Percentiles rank a stretch among this genome's conserved stretches.
These are phyloP conservation scores for Coniferiporia sulphurascens DNA, from an alignment of 1,284 basidiomycete genomes.

Conservation along the genomic window DNA sequence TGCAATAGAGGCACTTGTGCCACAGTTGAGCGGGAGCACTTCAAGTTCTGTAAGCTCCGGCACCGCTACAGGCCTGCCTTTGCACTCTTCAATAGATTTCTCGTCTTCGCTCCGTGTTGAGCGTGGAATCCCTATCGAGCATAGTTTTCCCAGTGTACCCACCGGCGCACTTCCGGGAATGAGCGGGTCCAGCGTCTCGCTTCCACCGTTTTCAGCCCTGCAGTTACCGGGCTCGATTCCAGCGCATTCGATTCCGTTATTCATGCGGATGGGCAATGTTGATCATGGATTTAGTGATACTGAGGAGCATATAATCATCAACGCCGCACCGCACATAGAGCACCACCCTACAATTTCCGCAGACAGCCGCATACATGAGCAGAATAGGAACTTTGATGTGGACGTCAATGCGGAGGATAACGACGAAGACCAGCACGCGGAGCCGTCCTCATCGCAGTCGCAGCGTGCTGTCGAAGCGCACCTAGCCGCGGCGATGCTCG, in stretches of 20 bases:
- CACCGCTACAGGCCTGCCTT: neutral
- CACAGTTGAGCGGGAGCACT: neutral
- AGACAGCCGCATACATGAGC: neutral
- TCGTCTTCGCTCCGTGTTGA: neutral
- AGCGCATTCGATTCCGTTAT: neutral
- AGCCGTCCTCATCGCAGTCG: constrained; percentile 15
- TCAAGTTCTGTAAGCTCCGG: neutral
- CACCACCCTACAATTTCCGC: neutral
- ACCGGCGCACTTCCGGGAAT: neutral
- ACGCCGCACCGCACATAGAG: neutral
- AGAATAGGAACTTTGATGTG: neutral
- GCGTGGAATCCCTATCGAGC: neutral
- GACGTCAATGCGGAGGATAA: neutral
- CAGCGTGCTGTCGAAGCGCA: constrained; percentile 4
- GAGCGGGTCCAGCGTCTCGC: neutral
- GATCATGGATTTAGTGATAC: neutral
- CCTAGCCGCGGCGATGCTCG: neutral
- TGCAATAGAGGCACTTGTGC: neutral
- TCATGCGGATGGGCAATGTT: neutral
- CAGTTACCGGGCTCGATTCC: neutral
- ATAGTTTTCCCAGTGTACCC: neutral
- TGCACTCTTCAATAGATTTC: neutral
- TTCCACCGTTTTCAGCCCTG: neutral
- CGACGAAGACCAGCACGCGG: neutral
- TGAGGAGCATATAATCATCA: neutral